Base-by-base conservation (phyloP, 1,284 basidiomycete genomes). In the Wolfiporia cocos region DNA sequence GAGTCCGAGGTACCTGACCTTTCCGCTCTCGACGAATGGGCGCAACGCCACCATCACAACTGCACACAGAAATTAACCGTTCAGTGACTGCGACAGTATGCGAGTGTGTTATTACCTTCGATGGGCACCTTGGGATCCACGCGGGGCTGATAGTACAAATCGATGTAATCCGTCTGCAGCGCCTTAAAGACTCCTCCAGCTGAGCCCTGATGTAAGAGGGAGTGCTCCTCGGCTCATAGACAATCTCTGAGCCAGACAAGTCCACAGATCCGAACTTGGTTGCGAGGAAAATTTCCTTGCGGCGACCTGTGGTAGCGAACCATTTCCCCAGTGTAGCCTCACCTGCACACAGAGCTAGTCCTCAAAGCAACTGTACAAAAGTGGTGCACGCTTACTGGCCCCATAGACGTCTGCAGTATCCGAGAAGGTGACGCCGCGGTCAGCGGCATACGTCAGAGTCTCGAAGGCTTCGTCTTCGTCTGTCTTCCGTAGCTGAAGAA, bases 111-210 rank as follows among this genome's bases (percentile, higher is more conserved):
- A 34, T 1, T 31, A 47, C 46, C 37, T 43, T 43, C 46, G n/a
- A 47, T 37, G 10, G 37, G 42, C 1, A 58, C 56, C 29, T 56
- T 52, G 2, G 49, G 45, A 45, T 61, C 61, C 2, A 59, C 55
- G 40, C 52, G 43, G 40, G 51, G 58, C 47, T 54, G 55, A 47
- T 64, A 66, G 37, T 51, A 61, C 9, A 63, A 46, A 44, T 63
- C 61, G 43, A 63, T 53, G 22, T 44, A 48, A 1, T 58, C 52
- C 10, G 54, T 43, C 11, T 54, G 51, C 12, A 59, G 50, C n/a
- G 42, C 45, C 35, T 53, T 49, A 26, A 61, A 4, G 54, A 53
- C 23, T 46, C 48, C 31, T 60, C 43, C 38, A 47, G 49, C 46
- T 39, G 49, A 37, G 52, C 37, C 34, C n/a, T n/a, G n/a, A n/a